Percentiles rank a stretch among this genome's conserved stretches.
Evolutionary conservation across 768 basidiomycete genomes (phyloP).

Genomic region (Phaeotremella fagi): DNA sequence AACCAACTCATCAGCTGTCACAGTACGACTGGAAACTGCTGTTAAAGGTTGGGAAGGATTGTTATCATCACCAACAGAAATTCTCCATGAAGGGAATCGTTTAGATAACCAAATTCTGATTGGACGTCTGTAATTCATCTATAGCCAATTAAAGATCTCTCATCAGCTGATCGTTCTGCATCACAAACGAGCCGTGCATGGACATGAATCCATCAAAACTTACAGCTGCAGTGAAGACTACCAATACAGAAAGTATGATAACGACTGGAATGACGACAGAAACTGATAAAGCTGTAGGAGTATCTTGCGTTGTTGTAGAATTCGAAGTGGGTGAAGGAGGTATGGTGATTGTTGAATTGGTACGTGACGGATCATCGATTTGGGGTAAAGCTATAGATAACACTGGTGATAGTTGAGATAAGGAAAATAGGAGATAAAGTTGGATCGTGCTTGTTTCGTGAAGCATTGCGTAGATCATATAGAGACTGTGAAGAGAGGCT

Average conservation of each 20-base stretch:
- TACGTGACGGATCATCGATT: neutral
- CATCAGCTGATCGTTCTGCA: neutral
- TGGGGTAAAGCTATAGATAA: neutral
- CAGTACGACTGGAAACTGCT: slow-evolving; percentile 1
- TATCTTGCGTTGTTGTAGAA: neutral
- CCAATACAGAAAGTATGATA: slow-evolving; percentile 3
- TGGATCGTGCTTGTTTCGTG: too few species aligned
- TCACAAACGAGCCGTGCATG: neutral
- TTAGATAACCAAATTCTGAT: neutral
- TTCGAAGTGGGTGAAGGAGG: slow-evolving; percentile 12
- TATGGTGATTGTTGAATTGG: neutral
- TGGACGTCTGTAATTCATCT: slow-evolving; percentile 7
- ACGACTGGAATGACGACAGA: slow-evolving; percentile 15
- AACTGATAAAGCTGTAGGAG: slow-evolving; percentile 4
- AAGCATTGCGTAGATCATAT: too few species aligned
- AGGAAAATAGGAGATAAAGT: too few species aligned
- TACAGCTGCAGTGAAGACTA: slow-evolving; percentile 12
- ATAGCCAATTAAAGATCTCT: neutral
- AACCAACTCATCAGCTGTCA: slow-evolving; percentile 22
- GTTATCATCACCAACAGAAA: neutral
- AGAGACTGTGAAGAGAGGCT: too few species aligned
- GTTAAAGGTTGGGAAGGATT: neutral
- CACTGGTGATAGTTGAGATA: too few species aligned
- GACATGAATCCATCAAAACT: slow-evolving; percentile 9
- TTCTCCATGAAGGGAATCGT: neutral